These are phyloP conservation scores for Sugiyamaella novakii DNA, from an alignment of 1,139 yeast species.

Conservation along the genomic window DNA sequence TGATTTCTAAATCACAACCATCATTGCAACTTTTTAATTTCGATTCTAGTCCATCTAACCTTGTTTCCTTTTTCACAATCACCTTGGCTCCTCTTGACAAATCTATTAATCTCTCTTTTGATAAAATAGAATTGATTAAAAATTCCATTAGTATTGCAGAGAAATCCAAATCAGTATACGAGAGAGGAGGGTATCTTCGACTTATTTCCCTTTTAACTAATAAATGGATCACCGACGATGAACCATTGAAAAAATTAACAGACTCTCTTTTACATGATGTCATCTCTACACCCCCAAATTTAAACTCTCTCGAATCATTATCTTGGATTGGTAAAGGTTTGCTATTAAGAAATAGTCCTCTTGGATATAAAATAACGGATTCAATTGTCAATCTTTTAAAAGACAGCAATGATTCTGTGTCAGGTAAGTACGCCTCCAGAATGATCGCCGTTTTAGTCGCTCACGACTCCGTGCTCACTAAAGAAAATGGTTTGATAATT, in stretches of 20 bases:
- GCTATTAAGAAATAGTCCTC: slow-evolving; percentile 56
- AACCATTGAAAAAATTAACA: slow-evolving; percentile 8
- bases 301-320: slow-evolving; percentile 53
- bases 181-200: slow-evolving; percentile 62
- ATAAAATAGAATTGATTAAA: slow-evolving; percentile 29
- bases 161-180: slow-evolving; percentile 34
- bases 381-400: slow-evolving; percentile 45
- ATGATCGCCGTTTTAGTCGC: slow-evolving; percentile 52
- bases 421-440: slow-evolving; percentile 44
- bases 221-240: slow-evolving; percentile 45
- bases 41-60: slow-evolving; percentile 41
- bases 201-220: slow-evolving; percentile 61
- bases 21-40: slow-evolving; percentile 5
- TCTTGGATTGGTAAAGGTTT: slow-evolving; percentile 77
- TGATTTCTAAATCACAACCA: slow-evolving; percentile 2
- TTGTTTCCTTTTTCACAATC: slow-evolving; percentile 49
- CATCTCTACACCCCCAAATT: slow-evolving; percentile 8
- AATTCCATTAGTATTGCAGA: slow-evolving; percentile 34
- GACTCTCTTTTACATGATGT: slow-evolving; percentile 11
- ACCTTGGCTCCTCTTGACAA: slow-evolving; percentile 33
- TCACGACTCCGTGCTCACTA: slow-evolving; percentile 63
- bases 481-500: slow-evolving; percentile 60
- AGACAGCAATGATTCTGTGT: slow-evolving; percentile 47
- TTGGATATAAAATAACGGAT: slow-evolving; percentile 48
- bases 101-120: slow-evolving; percentile 18